Evolutionary conservation across 2,329 filamentous ascomycete genomes (phyloP).

Genomic region (Fusarium sp.): DNA sequence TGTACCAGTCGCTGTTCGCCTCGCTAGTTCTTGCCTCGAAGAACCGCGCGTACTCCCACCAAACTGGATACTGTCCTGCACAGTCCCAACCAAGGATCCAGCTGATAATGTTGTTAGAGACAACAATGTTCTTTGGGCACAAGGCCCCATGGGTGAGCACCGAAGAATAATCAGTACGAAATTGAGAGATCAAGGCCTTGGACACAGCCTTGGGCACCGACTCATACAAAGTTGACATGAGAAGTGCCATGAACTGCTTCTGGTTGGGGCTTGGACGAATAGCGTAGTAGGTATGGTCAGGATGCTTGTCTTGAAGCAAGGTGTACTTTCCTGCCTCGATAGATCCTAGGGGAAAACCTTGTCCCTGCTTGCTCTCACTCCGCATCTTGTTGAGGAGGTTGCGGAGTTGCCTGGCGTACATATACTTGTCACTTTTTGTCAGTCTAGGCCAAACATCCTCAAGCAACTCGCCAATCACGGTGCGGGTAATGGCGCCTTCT

Average conservation of each 20-base stretch:
- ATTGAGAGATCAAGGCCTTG: constrained; percentile 30
- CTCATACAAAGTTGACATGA: constrained; percentile 39
- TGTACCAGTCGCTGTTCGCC: constrained; percentile 45
- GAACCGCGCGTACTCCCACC: constrained; percentile 50
- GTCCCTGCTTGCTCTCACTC: not conserved
- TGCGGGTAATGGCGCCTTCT: constrained; percentile 10
- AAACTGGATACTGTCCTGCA: constrained; percentile 46
- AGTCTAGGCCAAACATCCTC: constrained; percentile 43
- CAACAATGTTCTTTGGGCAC: constrained; percentile 44
- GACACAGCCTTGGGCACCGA: constrained; percentile 38
- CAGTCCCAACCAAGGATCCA: constrained; percentile 46
- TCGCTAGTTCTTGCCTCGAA: constrained; percentile 44
- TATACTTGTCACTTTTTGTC: constrained; percentile 32
- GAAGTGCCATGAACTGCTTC: constrained; percentile 38
- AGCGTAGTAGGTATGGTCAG: constrained; percentile 42
- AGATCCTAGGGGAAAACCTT: constrained; percentile 9
- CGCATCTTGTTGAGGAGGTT: constrained; percentile 40
- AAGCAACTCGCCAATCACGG: constrained; percentile 39
- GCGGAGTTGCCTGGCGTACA: constrained; percentile 41
- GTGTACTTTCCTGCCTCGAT: constrained; percentile 37
- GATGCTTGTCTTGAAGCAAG: constrained; percentile 43
- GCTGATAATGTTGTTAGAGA: constrained; percentile 35
- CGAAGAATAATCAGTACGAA: constrained; percentile 20
- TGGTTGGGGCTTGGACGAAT: constrained; percentile 29
- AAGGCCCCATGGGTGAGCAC: constrained; percentile 42